Conservation (phyloP, 495 filamentous ascomycete genomes). For the Trichoderma reesei region DNA sequence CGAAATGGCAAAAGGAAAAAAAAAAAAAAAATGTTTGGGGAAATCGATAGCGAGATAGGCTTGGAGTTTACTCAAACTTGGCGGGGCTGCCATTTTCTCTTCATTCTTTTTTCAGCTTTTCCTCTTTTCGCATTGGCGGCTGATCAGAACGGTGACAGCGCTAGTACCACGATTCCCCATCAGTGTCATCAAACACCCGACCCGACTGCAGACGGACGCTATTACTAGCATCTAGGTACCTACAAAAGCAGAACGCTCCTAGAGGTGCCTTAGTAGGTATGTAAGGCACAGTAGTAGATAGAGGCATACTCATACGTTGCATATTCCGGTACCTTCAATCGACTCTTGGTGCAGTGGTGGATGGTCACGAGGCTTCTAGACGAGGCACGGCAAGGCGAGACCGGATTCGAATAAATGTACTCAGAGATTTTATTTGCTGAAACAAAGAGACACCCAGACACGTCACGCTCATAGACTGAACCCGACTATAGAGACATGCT, state of each 20-base stretch:
- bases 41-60: background rate
- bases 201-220: background rate
- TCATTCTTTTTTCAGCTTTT: no score
- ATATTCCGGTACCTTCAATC: no score
- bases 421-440: background rate
- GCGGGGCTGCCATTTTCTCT: background rate
- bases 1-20: background rate
- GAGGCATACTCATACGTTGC: no score
- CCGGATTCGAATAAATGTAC: background rate
- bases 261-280: no score
- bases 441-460: background rate
- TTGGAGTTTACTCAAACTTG: background rate
- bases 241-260: no score
- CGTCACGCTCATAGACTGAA: conserved; percentile 7
- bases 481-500: conserved; percentile 3
- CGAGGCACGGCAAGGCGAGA: background rate
- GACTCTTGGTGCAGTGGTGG: no score
- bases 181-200: background rate
- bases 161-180: background rate
- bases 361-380: background rate
- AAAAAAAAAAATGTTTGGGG: background rate
- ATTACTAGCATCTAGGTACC: background rate
- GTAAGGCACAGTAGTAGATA: no score
- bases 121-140: background rate
- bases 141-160: background rate